Evolutionary conservation across 768 basidiomycete species (phyloP), one percentile per base, ranked within the genome.

Genomic region (Collybia nuda): DNA sequence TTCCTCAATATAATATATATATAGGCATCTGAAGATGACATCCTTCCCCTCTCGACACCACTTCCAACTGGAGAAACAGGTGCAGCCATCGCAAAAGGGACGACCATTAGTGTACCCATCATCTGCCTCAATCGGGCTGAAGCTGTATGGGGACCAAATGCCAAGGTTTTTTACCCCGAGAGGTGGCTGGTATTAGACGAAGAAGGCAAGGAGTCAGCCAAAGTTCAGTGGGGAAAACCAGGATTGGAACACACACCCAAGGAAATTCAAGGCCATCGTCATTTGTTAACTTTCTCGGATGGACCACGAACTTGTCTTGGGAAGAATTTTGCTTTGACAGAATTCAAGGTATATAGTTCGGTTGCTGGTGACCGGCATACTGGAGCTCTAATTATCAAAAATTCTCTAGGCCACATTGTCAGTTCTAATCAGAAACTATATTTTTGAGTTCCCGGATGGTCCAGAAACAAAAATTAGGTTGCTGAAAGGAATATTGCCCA

Each of bases 71-170:
- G 81, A 0, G 59, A 67, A 37, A 54, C 57, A 0, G 65, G 77
- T n/a, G 60, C 68, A 22, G 67, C 64, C n/a, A 63, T 86, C 44
- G 42, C 68, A 4, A 79, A 78, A 52, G 83, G 78, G 2, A 77
- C 76, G 0, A 49, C 56, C 0, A 50, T 88, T 26, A 52, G 67
- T 11, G 61, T 76, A 3, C 75, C 79, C 1, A 71, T 84, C 23
- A 45, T 61, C 5, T 64, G 66, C 17, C 69, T 82, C 42, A 85
- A 87, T 61, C 62, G 68, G 3, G 75, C 78, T 17, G 70, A 70
- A 48, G 64, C 63, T 1, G 60, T 85, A 24, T 89, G 88, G 87
- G 87, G 87, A 2, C 58, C 71, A 0, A 76, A 84, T 50, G 76
- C 83, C 2, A 71, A 74, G 18, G 73, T 74, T 41, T 90, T 83